phyloP scores from a whole-genome alignment of 371 early-diverging fungal genomes.

The Haplosporangium sp. region DNA sequence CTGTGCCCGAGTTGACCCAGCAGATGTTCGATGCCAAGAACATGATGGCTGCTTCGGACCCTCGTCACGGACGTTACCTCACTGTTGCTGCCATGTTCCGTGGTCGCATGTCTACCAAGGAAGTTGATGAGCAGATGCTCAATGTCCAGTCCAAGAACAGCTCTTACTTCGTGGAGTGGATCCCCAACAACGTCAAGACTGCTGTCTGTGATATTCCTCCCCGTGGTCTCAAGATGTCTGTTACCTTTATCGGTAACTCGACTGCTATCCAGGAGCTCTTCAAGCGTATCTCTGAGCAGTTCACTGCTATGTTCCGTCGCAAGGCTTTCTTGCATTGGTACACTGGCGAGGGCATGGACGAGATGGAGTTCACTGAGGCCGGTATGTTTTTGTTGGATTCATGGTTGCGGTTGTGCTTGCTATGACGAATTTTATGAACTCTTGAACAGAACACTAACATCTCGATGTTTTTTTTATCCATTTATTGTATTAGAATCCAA shows the following conservation, averaged over 20 bases:
- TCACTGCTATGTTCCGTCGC: slow-evolving; percentile 94
- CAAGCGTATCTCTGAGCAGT: slow-evolving; percentile 98
- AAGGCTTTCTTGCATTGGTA: slow-evolving; percentile 99
- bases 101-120: slow-evolving; percentile 98
- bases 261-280: slow-evolving; percentile 99
- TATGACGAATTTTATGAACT: too few relatives aligned
- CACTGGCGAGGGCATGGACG: slow-evolving; percentile 98
- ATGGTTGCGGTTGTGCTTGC: too few relatives aligned
- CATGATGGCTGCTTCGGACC: slow-evolving; percentile 99
- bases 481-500: slow-evolving; percentile 75
- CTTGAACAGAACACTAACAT: too few relatives aligned
- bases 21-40: slow-evolving; percentile 99
- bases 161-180: slow-evolving; percentile 99
- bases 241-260: slow-evolving; percentile 99
- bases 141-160: slow-evolving; percentile 96
- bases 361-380: slow-evolving; percentile 96
- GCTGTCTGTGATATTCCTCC: slow-evolving; percentile 99
- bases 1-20: slow-evolving; percentile 95
- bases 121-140: slow-evolving; percentile 99
- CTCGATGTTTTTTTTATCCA: not conserved
- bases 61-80: slow-evolving; percentile 97
- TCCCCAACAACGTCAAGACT: slow-evolving; percentile 99
- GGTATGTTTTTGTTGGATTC: slow-evolving; percentile 42
- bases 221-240: slow-evolving; percentile 96
- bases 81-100: slow-evolving; percentile 99